phyloP scores from a whole-genome alignment of 2,329 filamentous ascomycete genomes.

The Pseudocercospora fijiensis region DNA sequence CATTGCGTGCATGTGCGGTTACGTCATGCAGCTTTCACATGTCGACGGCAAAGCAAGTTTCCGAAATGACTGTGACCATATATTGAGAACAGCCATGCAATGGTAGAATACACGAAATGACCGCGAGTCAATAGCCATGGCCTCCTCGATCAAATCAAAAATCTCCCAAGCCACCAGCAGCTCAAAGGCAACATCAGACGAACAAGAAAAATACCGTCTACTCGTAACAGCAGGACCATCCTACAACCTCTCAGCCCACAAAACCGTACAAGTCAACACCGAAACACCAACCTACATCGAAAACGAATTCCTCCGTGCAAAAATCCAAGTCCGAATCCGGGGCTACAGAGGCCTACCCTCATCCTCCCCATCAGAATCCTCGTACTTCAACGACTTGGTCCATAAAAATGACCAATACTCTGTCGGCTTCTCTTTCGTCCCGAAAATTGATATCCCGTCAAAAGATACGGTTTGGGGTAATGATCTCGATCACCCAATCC shows the following conservation, averaged over 20 bases:
- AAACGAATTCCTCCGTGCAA: slow-evolving; percentile 62
- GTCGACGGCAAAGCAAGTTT: background rate
- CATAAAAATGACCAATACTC: slow-evolving; percentile 80
- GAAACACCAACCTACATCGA: slow-evolving; percentile 58
- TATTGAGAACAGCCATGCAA: background rate
- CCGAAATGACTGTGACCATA: background rate
- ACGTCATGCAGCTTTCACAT: slow-evolving; percentile 3
- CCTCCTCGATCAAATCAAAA: slow-evolving; percentile 28
- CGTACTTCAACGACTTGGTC: slow-evolving; percentile 72
- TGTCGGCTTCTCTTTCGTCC: slow-evolving; percentile 74
- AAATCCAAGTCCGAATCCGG: slow-evolving; percentile 74
- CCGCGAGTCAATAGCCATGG: slow-evolving; percentile 18
- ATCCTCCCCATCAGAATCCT: slow-evolving; percentile 61
- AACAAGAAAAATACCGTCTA: slow-evolving; percentile 67
- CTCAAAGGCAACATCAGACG: slow-evolving; percentile 33
- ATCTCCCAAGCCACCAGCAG: slow-evolving; percentile 23
- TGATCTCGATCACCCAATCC: slow-evolving; percentile 87
- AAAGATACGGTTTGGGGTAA: slow-evolving; percentile 85
- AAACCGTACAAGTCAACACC: slow-evolving; percentile 72
- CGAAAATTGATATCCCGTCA: slow-evolving; percentile 63
- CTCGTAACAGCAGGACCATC: slow-evolving; percentile 75
- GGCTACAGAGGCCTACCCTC: slow-evolving; percentile 64
- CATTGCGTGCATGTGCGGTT: background rate
- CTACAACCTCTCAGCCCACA: slow-evolving; percentile 69
- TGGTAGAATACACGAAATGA: background rate